Evolutionary conservation across 1,284 basidiomycete genomes (phyloP).

Genomic region (Melampsora medusae): DNA sequence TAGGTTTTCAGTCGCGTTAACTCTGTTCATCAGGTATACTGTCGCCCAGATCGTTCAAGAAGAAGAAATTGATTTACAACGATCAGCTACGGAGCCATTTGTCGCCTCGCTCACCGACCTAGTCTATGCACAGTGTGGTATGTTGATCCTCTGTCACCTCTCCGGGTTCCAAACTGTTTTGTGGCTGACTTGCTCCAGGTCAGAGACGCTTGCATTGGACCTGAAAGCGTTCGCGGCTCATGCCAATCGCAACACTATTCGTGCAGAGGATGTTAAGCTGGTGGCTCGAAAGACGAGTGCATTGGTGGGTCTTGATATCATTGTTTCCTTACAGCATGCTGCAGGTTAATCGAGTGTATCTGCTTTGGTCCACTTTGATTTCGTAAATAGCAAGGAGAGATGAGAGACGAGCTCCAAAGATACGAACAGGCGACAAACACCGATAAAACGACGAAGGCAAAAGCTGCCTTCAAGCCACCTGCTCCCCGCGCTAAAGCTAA

Average conservation of each 20-base stretch:
- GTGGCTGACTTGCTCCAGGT: neutral
- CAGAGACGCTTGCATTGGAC: constrained; percentile 33
- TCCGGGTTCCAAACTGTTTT: neutral
- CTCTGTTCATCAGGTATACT: constrained; percentile 25
- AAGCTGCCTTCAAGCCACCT: neutral
- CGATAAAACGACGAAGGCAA: neutral
- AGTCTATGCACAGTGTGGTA: constrained; percentile 31
- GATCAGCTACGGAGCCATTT: constrained; percentile 37
- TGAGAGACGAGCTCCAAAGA: constrained; percentile 7
- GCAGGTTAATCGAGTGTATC: neutral
- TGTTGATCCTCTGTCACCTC: neutral
- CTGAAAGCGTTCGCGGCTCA: constrained; percentile 35
- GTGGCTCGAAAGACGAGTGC: constrained; percentile 21
- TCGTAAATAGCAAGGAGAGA: neutral
- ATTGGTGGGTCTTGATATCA: constrained; percentile 1
- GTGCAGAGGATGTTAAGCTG: constrained; percentile 34
- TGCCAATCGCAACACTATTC: constrained; percentile 36
- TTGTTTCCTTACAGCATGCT: neutral
- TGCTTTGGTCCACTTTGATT: neutral
- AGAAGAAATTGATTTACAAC: constrained; percentile 35
- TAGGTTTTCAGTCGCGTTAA: neutral
- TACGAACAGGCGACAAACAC: neutral
- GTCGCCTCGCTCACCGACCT: constrained; percentile 39
- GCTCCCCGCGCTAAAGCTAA: neutral
- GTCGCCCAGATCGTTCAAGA: constrained; percentile 43